Percentiles rank a stretch among this genome's conserved stretches.
These are phyloP conservation scores for Paratinospora sagittata DNA, from an alignment of 164 flowering plant genomes.

Conservation along the genomic window DNA sequence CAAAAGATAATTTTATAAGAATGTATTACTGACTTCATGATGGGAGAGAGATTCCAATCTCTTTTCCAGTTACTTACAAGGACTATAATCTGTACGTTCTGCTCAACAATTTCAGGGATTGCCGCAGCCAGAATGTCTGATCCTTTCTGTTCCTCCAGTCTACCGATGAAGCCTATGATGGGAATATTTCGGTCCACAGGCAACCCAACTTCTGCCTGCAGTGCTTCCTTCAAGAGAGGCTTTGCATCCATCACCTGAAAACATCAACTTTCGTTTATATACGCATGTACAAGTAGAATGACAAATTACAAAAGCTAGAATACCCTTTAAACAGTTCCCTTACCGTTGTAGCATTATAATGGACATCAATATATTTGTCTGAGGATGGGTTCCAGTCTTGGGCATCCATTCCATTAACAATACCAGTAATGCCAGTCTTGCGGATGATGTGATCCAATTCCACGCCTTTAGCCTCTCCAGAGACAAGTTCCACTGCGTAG, in stretches of 20 bases:
- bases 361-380: conserved; percentile 55
- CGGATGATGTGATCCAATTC: conserved; percentile 61
- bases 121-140: conserved; percentile 83
- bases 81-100: conserved; percentile 65
- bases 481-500: conserved; percentile 76
- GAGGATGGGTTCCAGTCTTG: conserved; percentile 88
- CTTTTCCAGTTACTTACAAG: conserved; percentile 43
- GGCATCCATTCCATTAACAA: conserved; percentile 90
- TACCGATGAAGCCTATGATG: conserved; percentile 84
- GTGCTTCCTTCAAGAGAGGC: conserved; percentile 71
- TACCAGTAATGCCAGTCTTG: conserved; percentile 47
- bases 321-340: conserved; percentile 21
- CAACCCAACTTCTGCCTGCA: conserved; percentile 87
- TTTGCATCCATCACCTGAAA: conserved; percentile 70
- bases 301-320: background rate
- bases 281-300: background rate
- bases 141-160: conserved; percentile 97
- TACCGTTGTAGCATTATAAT: conserved; percentile 73
- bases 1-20: background rate
- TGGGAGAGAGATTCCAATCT: background rate
- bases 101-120: conserved; percentile 47
- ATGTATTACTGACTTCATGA: background rate
- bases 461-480: conserved; percentile 64
- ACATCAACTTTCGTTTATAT: background rate
- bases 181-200: conserved; percentile 71